Conservation (phyloP, 768 basidiomycete species). For the Phlebiopsis flavidoalba region DNA sequence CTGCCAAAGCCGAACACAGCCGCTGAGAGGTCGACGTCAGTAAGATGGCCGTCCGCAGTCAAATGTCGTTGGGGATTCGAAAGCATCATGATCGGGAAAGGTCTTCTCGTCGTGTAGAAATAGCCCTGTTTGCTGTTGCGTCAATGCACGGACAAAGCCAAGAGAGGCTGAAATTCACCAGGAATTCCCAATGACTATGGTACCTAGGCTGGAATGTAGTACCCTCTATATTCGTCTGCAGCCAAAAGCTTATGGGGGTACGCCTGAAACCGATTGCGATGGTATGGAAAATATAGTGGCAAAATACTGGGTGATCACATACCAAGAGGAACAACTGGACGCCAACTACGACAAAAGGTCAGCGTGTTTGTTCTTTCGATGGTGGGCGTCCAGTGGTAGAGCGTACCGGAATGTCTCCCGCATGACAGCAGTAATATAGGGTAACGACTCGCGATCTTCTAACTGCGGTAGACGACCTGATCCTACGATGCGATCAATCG, state of each 20-base stretch:
- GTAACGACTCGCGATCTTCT: constrained; percentile 18
- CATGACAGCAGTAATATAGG: constrained; percentile 21
- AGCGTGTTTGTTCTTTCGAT: too few species aligned
- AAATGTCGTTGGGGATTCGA: constrained; percentile 35
- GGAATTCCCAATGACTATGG: constrained; percentile 9
- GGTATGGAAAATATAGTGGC: neutral
- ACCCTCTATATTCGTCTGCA: constrained; percentile 25
- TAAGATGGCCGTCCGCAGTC: constrained; percentile 24
- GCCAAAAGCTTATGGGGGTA: neutral
- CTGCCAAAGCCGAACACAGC: constrained; percentile 28
- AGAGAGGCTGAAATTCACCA: neutral
- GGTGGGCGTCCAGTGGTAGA: too few species aligned
- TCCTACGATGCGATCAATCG: constrained; percentile 18
- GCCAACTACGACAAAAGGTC: constrained; percentile 16
- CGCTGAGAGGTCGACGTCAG: constrained; percentile 19
- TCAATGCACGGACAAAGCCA: neutral
- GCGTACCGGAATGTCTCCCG: constrained; percentile 16
- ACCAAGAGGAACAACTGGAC: constrained; percentile 13
- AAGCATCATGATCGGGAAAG: constrained; percentile 28
- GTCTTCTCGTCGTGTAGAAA: constrained; percentile 32
- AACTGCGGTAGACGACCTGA: constrained; percentile 17
- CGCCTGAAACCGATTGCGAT: too few species aligned
- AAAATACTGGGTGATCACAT: too few species aligned
- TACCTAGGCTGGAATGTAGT: constrained; percentile 23
- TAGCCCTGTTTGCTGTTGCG: constrained; percentile 20